Percentiles rank a stretch among this genome's conserved stretches.
These are phyloP conservation scores for Penicillium simplicissimum DNA, from an alignment of 495 filamentous ascomycete genomes.

Conservation along the genomic window DNA sequence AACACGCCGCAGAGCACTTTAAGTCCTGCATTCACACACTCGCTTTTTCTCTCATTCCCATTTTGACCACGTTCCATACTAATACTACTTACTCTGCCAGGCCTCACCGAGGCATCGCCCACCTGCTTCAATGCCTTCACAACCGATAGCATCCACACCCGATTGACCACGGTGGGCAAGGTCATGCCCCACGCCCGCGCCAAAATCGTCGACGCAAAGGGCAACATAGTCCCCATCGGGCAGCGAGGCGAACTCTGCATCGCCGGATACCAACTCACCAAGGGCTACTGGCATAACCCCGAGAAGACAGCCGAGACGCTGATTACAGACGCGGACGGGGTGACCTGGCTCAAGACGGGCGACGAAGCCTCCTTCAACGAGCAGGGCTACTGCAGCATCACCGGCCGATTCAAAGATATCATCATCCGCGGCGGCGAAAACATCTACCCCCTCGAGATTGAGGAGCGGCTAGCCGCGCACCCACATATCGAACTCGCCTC, in stretches of 20 bases:
- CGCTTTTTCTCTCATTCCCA: no score
- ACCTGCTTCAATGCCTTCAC: constrained; percentile 73
- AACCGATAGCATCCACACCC: constrained; percentile 58
- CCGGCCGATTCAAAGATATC: constrained; percentile 78
- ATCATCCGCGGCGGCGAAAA: constrained; percentile 88
- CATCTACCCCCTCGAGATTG: constrained; percentile 73
- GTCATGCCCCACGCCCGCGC: constrained; percentile 66
- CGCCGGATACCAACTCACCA: constrained; percentile 65
- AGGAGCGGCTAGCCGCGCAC: constrained; percentile 63
- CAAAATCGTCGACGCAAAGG: constrained; percentile 64
- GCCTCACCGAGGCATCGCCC: constrained; percentile 69
- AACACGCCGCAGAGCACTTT: background rate
- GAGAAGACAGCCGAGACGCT: constrained; percentile 67
- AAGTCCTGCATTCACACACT: background rate
- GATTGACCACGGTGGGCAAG: constrained; percentile 65
- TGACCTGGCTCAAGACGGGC: constrained; percentile 67
- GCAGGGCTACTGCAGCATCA: constrained; percentile 64
- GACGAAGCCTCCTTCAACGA: constrained; percentile 69
- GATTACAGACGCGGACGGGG: constrained; percentile 56
- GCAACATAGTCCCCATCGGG: constrained; percentile 60
- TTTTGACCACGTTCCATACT: background rate
- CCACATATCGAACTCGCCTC: constrained; percentile 55
- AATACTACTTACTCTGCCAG: constrained; percentile 9
- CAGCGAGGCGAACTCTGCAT: constrained; percentile 66
- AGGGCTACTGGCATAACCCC: constrained; percentile 71